A percentile compares a stretch with the other conserved stretches of the same genome.
Conservation (phyloP, 2,329 filamentous ascomycete species). For the Dryadomyces quercivorus region DNA sequence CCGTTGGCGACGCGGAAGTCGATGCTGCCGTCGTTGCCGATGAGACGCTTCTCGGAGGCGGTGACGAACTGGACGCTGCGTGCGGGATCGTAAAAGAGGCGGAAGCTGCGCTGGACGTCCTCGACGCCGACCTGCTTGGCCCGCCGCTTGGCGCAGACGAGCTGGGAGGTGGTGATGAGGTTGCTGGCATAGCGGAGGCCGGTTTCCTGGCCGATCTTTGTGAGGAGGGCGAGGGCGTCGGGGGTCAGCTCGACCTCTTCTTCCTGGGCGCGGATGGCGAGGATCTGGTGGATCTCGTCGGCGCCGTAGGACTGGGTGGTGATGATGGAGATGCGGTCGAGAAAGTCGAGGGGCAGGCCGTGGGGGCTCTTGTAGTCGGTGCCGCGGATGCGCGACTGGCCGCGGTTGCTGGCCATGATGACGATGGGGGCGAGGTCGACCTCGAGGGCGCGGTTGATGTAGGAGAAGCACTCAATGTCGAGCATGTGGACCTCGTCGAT, state of each 20-base stretch:
- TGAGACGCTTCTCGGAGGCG: slow-evolving; percentile 85
- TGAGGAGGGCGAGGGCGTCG: slow-evolving; percentile 82
- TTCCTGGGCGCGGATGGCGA: slow-evolving; percentile 85
- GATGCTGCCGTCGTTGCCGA: slow-evolving; percentile 74
- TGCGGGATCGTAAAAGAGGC: slow-evolving; percentile 81
- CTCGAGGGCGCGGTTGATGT: slow-evolving; percentile 93
- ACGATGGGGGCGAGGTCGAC: slow-evolving; percentile 91
- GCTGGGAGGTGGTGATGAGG: slow-evolving; percentile 85
- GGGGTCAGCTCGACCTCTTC: slow-evolving; percentile 88
- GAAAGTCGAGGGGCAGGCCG: slow-evolving; percentile 86
- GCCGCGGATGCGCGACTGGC: slow-evolving; percentile 80
- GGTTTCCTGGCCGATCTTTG: slow-evolving; percentile 89
- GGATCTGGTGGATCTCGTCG: slow-evolving; percentile 85
- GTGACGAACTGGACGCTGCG: slow-evolving; percentile 84
- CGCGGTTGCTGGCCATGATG: slow-evolving; percentile 98
- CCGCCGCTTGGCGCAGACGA: slow-evolving; percentile 75
- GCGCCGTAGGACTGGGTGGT: slow-evolving; percentile 74
- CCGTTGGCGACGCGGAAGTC: slow-evolving; percentile 49
- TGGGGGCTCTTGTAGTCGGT: slow-evolving; percentile 91
- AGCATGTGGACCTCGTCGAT: slow-evolving; percentile 99
- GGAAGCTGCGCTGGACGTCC: slow-evolving; percentile 88
- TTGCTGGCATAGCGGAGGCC: slow-evolving; percentile 95
- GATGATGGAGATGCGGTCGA: slow-evolving; percentile 92
- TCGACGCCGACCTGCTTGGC: slow-evolving; percentile 73
- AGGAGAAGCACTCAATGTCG: slow-evolving; percentile 97